phyloP scores from a whole-genome alignment of 331 rosid genomes.

The Acacia concinna region DNA sequence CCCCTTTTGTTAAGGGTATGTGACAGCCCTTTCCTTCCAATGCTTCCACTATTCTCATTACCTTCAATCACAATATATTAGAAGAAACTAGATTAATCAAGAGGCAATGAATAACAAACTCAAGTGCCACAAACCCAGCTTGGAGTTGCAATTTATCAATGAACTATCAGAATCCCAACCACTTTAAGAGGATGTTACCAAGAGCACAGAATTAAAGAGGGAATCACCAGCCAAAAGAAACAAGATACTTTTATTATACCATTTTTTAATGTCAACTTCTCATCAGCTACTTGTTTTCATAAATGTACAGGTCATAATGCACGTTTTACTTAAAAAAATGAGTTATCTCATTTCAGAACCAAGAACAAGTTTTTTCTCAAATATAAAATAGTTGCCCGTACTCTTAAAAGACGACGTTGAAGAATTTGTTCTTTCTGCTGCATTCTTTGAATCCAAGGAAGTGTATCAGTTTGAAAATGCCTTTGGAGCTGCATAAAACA shows the following conservation, averaged over 20 bases:
- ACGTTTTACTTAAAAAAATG: neutral
- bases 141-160: slow-evolving; percentile 17
- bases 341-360: slow-evolving; percentile 13
- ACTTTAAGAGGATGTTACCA: neutral
- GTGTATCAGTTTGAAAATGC: slow-evolving; percentile 92
- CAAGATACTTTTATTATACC: neutral
- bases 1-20: slow-evolving; percentile 87
- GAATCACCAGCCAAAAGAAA: slow-evolving; percentile 12
- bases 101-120: slow-evolving; percentile 2
- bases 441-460: slow-evolving; percentile 89
- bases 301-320: neutral
- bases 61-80: slow-evolving; percentile 47
- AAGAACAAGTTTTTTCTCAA: slow-evolving; percentile 13
- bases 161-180: slow-evolving; percentile 13
- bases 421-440: slow-evolving; percentile 92
- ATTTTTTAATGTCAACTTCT: slow-evolving; percentile 1
- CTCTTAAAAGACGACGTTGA: slow-evolving; percentile 87
- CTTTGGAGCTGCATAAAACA: slow-evolving; percentile 77
- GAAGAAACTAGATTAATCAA: neutral
- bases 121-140: neutral
- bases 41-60: slow-evolving; percentile 90
- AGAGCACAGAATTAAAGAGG: slow-evolving; percentile 17
- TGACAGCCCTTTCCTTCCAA: slow-evolving; percentile 91
- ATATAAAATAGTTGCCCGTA: slow-evolving; percentile 32
- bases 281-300: neutral